phyloP scores from a whole-genome alignment of 345 rosid species.

The Raphanus sativus region DNA sequence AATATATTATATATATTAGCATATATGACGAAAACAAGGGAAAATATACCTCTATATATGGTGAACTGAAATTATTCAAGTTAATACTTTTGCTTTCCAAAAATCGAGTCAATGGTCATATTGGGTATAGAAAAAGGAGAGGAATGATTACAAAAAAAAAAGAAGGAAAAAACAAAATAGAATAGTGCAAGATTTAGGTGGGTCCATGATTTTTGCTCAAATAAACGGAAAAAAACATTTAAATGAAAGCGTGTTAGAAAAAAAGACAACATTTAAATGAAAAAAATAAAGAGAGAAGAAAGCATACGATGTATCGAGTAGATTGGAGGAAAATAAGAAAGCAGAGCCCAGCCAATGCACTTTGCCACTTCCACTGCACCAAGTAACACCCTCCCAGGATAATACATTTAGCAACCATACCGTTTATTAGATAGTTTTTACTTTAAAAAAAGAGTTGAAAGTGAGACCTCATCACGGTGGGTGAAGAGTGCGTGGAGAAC shows the following conservation, averaged over 20 bases:
- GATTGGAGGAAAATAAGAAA: conserved; percentile 69
- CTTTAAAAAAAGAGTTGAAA: not conserved
- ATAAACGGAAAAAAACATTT: not conserved
- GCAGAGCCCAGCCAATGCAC: conserved; percentile 58
- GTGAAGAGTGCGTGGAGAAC: conserved; percentile 56
- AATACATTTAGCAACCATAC: conserved; percentile 5
- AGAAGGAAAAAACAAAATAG: not conserved
- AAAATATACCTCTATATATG: not conserved
- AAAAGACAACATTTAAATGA: not conserved
- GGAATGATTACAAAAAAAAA: not conserved
- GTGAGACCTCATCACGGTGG: conserved; percentile 56
- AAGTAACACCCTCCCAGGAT: conserved; percentile 24
- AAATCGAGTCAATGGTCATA: not conserved
- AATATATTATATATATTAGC: too few relatives aligned
- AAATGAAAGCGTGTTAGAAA: not conserved
- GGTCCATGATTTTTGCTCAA: conserved; percentile 23
- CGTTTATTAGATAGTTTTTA: not conserved
- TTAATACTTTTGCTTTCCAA: not conserved
- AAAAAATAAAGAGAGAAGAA: conserved; percentile 6
- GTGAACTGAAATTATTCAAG: not conserved
- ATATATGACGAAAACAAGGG: not conserved
- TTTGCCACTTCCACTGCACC: conserved; percentile 81
- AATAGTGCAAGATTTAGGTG: conserved; percentile 17
- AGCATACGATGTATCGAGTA: conserved; percentile 62
- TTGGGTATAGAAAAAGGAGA: conserved; percentile 8